These are phyloP conservation scores for Knoxdaviesia proteae DNA, from an alignment of 2,329 filamentous ascomycete genomes.

Conservation along the genomic window DNA sequence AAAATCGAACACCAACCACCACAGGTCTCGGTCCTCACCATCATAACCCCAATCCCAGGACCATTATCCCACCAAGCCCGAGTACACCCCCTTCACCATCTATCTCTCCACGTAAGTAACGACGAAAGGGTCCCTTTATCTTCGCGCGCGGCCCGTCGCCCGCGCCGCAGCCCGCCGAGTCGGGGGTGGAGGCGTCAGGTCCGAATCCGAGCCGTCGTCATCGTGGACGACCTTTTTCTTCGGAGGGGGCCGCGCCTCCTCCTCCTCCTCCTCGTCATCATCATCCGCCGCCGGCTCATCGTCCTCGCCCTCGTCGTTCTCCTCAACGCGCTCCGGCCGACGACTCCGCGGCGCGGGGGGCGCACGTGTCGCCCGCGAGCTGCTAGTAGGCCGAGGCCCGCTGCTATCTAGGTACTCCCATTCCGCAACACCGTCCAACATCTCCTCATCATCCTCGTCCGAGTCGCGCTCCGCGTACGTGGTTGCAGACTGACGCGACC, in stretches of 20 bases:
- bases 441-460: slow-evolving; percentile 37
- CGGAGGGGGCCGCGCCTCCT: neutral
- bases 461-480: slow-evolving; percentile 35
- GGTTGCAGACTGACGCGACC: slow-evolving; percentile 22
- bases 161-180: too few species aligned
- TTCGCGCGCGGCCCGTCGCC: too few species aligned
- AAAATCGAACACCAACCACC: too few species aligned
- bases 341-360: slow-evolving; percentile 5
- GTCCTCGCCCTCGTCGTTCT: slow-evolving; percentile 5
- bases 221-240: neutral
- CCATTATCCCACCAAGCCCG: too few species aligned
- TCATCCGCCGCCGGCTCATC: slow-evolving; percentile 5
- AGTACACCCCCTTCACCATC: too few species aligned
- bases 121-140: too few species aligned
- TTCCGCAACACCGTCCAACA: slow-evolving; percentile 37
- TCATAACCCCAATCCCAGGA: too few species aligned
- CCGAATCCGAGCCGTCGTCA: slow-evolving; percentile 2
- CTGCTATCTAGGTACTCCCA: slow-evolving; percentile 29
- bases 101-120: too few species aligned
- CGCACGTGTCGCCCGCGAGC: slow-evolving; percentile 6
- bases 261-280: slow-evolving; percentile 7
- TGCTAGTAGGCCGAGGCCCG: slow-evolving; percentile 9
- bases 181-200: too few species aligned
- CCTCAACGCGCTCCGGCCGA: slow-evolving; percentile 4
- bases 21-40: too few species aligned